Conservation (phyloP, 176 grass and related monocot species). For the Musa beccarii region DNA sequence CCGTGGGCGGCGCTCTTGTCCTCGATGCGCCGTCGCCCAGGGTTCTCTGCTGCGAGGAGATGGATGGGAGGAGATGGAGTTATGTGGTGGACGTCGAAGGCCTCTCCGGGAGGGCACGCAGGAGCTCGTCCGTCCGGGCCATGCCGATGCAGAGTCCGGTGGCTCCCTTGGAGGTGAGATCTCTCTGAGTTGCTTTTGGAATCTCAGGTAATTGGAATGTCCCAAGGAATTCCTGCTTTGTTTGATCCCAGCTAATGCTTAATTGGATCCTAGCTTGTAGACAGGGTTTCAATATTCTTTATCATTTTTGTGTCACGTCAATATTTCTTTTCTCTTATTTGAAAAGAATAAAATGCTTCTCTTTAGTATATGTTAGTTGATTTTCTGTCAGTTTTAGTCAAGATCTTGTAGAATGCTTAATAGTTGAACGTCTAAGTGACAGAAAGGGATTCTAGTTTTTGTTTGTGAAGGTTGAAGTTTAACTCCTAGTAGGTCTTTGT, state of each 20-base stretch:
- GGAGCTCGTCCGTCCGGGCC: slow-evolving; percentile 40
- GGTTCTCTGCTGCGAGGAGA: slow-evolving; percentile 82
- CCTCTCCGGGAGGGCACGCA: not conserved
- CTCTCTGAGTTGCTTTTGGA: not conserved
- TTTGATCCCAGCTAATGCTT: too few species aligned
- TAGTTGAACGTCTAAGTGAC: too few species aligned
- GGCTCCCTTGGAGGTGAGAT: slow-evolving; percentile 64
- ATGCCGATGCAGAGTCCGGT: slow-evolving; percentile 64
- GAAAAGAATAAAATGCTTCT: not conserved
- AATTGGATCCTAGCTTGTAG: not conserved
- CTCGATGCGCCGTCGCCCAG: slow-evolving; percentile 25
- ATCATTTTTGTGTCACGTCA: not conserved
- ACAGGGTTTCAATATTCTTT: not conserved
- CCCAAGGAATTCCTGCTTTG: not conserved
- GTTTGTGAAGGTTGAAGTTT: too few species aligned
- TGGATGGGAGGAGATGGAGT: slow-evolving; percentile 83
- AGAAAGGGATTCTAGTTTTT: too few species aligned
- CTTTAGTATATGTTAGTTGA: not conserved
- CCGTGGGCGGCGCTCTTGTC: slow-evolving; percentile 17
- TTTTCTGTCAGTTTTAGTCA: not conserved
- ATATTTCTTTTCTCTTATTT: not conserved
- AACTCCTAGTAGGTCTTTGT: too few species aligned
- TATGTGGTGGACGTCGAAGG: slow-evolving; percentile 53
- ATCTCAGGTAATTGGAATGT: not conserved
- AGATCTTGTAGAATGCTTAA: not conserved